Conservation (phyloP, 176 grass and related monocot genomes). For the Ananas comosus region DNA sequence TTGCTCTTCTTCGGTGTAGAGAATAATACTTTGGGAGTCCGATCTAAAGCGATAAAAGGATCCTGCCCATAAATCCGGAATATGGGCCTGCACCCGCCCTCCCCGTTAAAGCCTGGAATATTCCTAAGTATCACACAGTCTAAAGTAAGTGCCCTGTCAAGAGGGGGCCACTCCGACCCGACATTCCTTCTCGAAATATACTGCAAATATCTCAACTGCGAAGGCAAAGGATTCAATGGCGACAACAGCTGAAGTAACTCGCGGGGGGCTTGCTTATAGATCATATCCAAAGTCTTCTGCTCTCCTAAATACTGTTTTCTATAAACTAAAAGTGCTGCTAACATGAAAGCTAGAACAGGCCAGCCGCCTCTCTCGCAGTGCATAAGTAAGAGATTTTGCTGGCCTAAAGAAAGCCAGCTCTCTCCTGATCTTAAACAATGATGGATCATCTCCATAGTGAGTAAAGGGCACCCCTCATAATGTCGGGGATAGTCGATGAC, state of each 20-base stretch:
- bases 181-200: constrained; percentile 91
- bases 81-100: constrained; percentile 79
- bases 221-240: constrained; percentile 85
- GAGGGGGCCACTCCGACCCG: constrained; percentile 69
- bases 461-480: constrained; percentile 79
- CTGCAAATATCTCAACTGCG: constrained; percentile 86
- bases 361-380: constrained; percentile 91
- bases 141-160: constrained; percentile 81
- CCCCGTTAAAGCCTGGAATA: constrained; percentile 48
- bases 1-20: constrained; percentile 79
- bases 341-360: constrained; percentile 92
- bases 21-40: constrained; percentile 61
- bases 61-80: constrained; percentile 95
- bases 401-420: constrained; percentile 84
- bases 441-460: constrained; percentile 88
- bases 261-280: constrained; percentile 86
- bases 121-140: constrained; percentile 89
- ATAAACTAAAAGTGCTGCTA: constrained; percentile 78
- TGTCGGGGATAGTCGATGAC: constrained; percentile 97
- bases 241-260: constrained; percentile 71
- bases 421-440: constrained; percentile 87
- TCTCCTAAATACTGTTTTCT: constrained; percentile 81
- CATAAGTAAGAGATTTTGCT: constrained; percentile 87
- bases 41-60: constrained; percentile 51
- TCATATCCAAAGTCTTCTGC: constrained; percentile 86